Evolutionary conservation across 140 eudicot genomes (phyloP), one percentile per base, ranked within the genome.

Genomic region (Ambrosia hybrid): DNA sequence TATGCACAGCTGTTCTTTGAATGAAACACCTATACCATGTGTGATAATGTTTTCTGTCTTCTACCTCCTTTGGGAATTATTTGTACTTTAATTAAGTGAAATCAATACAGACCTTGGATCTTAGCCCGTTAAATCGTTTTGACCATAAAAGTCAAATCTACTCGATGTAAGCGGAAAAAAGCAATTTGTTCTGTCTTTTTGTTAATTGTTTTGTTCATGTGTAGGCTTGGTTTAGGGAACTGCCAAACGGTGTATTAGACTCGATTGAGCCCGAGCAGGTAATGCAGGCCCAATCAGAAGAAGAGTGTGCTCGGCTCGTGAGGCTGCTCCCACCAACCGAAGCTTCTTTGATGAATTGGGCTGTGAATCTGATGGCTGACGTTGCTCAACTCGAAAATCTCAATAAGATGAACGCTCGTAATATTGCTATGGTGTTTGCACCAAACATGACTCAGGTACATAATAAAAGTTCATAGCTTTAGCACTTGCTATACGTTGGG

Each of bases 141-240:
- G 72, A 73, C 30, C 72, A 51, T 9, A 21, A 72, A 57, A 56
- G 57, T 66, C 30, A n/a, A 56, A 26, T 55, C 38, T 72, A 52
- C 36, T 56, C 39, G 2, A 15, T 39, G n/a, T 46, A 58, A 13
- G 8, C 46, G 33, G 14, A 15, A 71, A 70, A 34, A 59, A 0
- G 15, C n/a, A 12, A 55, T 21, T 21, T 21, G 26, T 21, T 21
- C 26, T 0, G 26, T 21, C 26, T 38, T 17, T 34, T 46, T 67
- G 41, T 46, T 46, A 57, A 57, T 13, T 65, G 30, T 17, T 64
- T 41, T 43, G 36, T 65, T 46, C 15, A 11, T 76, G 48, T 84
- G 74, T 67, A 95, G 99, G 96, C 99, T 34, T 95, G 99, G 99
- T 95, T 95, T 74, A 78, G 99, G 74, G 99, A 94, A 75, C 82